These are phyloP conservation scores for Hygrocybe punicea DNA, from an alignment of 768 basidiomycete species.

Conservation along the genomic window DNA sequence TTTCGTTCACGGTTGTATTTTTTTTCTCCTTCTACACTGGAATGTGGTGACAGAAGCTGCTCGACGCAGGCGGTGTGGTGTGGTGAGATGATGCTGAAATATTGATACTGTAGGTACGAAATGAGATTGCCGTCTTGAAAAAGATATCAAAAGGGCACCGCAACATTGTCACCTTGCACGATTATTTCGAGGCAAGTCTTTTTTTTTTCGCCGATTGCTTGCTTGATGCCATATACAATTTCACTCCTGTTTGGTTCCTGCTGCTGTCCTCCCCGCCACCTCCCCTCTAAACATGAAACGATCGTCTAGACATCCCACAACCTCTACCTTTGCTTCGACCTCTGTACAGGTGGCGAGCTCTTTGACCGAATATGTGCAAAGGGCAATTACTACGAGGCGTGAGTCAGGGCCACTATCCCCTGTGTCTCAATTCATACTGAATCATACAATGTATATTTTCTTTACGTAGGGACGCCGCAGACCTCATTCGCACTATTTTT, in stretches of 20 bases:
- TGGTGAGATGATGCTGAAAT: constrained; percentile 1
- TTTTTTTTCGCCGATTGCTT: not conserved
- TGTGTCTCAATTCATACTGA: not conserved
- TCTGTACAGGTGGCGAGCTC: constrained; percentile 97
- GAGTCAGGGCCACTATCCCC: constrained; percentile 22
- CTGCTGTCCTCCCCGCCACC: too few relatives aligned
- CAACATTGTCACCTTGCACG: constrained; percentile 91
- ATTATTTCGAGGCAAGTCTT: constrained; percentile 83
- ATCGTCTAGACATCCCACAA: constrained; percentile 75
- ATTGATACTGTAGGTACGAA: constrained; percentile 74
- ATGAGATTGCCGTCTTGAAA: constrained; percentile 95
- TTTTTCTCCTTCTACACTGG: not conserved
- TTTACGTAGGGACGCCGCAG: constrained; percentile 73
- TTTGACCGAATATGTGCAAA: constrained; percentile 98
- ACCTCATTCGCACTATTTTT: constrained; percentile 82
- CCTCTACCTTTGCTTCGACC: constrained; percentile 91
- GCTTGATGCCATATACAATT: not conserved
- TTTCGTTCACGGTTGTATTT: constrained; percentile 5
- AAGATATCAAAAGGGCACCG: constrained; percentile 83
- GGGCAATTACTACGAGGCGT: constrained; percentile 95
- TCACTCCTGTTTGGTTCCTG: not conserved
- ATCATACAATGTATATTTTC: not conserved
- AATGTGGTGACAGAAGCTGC: not conserved
- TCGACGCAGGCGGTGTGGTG: not conserved
- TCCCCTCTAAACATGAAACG: too few relatives aligned